Evolutionary conservation across 2,329 filamentous ascomycete species (phyloP), one percentile per base, ranked within the genome.

Genomic region (Epichloe uncinata): DNA sequence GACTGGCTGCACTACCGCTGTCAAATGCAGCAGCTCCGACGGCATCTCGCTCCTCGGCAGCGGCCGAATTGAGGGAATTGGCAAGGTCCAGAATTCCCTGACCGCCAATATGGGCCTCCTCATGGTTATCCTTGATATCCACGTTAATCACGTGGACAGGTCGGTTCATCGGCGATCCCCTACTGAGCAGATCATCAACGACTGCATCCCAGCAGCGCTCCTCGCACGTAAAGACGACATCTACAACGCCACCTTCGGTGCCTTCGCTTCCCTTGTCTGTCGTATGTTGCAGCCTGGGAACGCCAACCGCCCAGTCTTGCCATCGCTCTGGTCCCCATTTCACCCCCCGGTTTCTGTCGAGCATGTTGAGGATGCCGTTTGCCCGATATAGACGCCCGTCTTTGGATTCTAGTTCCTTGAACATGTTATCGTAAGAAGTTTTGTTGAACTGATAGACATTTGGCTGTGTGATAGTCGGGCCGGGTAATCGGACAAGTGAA

Each of bases 371-470:
- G 45, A 98, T 81, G 42, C 93, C 93, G 62, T 98, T 98, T 53
- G 86, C 85, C 41, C 81, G 83, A 70, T 98, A 98, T 1, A 98
- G 73, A 0, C 88, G 79, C 20, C 82, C 78, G 62, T 98, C 94
- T 60, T 97, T 96, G 36, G 79, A 67, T 55, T 86, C 78, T 9
- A 98, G 80, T 66, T 98, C 91, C 58, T 88, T 84, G 69, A 93
- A 95, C 78, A 98, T 98, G 62, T 83, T 83, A 60, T 88, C 82
- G 69, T 98, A 98, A 13, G 90, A 95, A 1, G 90, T 95, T 64
- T 85, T 87, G 72, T 98, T 97, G 80, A 98, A 98, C 60, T 87
- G 82, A 73, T 97, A 98, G 60, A 97, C 90, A 64, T 98, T 98
- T 46, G 93, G 93, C 65, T 96, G 87, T 6, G 82, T 85, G 55